Evolutionary conservation across 2,329 filamentous ascomycete genomes (phyloP).

Genomic region (Chaetomium sp.): DNA sequence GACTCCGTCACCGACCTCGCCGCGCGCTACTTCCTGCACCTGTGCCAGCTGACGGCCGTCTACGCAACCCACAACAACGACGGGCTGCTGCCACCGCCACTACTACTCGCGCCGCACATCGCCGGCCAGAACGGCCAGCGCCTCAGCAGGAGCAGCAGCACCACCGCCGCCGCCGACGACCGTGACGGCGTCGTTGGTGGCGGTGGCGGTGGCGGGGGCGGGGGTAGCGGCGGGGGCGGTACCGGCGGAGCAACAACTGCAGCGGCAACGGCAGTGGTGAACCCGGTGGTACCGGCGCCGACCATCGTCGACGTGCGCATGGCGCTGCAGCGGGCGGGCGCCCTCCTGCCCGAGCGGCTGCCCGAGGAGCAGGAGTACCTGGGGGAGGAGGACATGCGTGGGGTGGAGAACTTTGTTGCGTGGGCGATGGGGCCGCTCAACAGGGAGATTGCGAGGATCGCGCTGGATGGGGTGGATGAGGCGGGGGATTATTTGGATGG

Average conservation of each 20-base stretch:
- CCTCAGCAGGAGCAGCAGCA: background rate
- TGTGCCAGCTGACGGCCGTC: slow-evolving; percentile 71
- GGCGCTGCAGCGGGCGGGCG: slow-evolving; percentile 80
- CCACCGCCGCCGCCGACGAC: too few relatives aligned
- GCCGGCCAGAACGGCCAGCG: background rate
- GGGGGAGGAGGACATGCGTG: slow-evolving; percentile 74
- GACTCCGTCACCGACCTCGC: slow-evolving; percentile 88
- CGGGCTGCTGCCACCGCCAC: slow-evolving; percentile 52
- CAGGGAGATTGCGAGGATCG: slow-evolving; percentile 78
- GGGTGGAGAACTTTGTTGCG: slow-evolving; percentile 73
- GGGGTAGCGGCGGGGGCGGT: background rate
- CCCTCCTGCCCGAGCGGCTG: slow-evolving; percentile 69
- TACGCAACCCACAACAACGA: slow-evolving; percentile 71
- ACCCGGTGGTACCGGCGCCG: slow-evolving; percentile 45
- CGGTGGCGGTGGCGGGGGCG: background rate
- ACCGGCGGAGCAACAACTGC: background rate
- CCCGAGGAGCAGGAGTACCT: slow-evolving; percentile 68
- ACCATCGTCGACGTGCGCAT: slow-evolving; percentile 78
- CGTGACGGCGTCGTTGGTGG: too few relatives aligned
- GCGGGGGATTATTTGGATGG: slow-evolving; percentile 71
- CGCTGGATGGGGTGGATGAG: slow-evolving; percentile 66
- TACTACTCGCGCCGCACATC: background rate
- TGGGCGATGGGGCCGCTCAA: slow-evolving; percentile 78
- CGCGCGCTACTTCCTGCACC: slow-evolving; percentile 74
- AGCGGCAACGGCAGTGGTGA: background rate